Base-by-base conservation (phyloP, 2,329 filamentous ascomycete species). In the Dothideomycetidae sp. region DNA sequence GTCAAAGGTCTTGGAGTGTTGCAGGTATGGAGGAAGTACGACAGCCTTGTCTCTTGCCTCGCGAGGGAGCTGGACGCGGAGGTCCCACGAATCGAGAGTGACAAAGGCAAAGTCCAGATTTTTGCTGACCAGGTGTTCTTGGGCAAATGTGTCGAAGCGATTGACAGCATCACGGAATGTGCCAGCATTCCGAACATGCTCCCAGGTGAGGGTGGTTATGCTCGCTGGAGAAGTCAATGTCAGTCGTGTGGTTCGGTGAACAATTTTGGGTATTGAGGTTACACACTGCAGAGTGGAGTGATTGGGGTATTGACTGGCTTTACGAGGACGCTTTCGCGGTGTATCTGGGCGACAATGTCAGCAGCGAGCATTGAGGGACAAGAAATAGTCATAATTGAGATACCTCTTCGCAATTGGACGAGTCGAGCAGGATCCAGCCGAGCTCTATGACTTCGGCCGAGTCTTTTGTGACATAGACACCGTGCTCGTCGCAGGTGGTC, bases 271-370 rank as follows among this genome's bases (percentile, higher is more conserved):
- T 32, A 18, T 9, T 17, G 15, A 38, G 48, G 49, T 51, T 46
- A 81, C 86, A 78, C 79, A 94, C 86, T 98, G 75, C 90, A 98
- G 37, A 98, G 73, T 43, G 90, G 90, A 48, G 90, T 98, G 57
- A 98, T 98, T 39, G 90, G 90, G 31, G 90, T 98, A 66, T 96
- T 98, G 66, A 94, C 80, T 3, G 90, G 90, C 66, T 96, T 96
- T 53, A 98, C 90, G 30, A 98, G 81, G 37, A 94, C 83, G 56
- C 82, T 93, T 62, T 96, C 86, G 50, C 86, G 84, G 62, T 92
- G 81, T 50, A 96, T 70, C 90, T 98, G 59, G 44, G 40, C 47
- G 13, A 16, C 17, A 21, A 13, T 11, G 14, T 37, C 42, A 32
- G 42, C 42, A 44, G 26, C 42, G 30, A 21, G 31, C 31, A 28